Evolutionary conservation across 495 filamentous ascomycete species (phyloP).

Genomic region (Hypoxylon fragiforme): DNA sequence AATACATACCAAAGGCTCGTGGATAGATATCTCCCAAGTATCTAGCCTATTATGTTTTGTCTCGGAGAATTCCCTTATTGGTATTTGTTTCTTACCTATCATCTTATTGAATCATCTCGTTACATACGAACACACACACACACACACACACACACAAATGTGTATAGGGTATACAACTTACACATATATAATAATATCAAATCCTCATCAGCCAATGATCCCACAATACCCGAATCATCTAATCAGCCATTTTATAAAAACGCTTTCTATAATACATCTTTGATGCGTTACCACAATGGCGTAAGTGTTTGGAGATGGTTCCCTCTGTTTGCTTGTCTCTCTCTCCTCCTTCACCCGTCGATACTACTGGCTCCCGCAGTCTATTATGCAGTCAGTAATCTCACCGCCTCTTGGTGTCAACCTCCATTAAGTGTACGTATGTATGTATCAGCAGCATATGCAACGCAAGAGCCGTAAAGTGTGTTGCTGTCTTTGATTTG

Average conservation of each 20-base stretch:
- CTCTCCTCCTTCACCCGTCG: neutral
- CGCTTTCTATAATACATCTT: no score
- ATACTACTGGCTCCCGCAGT: slow-evolving; percentile 11
- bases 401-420: slow-evolving; percentile 36
- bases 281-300: neutral
- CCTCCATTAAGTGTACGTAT: neutral
- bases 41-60: slow-evolving; percentile 13
- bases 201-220: neutral
- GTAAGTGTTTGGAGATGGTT: neutral
- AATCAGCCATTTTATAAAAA: no score
- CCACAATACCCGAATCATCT: no score
- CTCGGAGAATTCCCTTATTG: slow-evolving; percentile 28
- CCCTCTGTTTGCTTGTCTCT: neutral
- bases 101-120: neutral
- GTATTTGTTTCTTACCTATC: slow-evolving; percentile 3
- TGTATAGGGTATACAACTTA: no score
- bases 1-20: no score
- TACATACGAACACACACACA: neutral
- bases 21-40: neutral
- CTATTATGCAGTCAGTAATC: neutral
- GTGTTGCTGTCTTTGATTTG: slow-evolving; percentile 4
- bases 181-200: neutral
- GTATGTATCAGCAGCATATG: slow-evolving; percentile 7
- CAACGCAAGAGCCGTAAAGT: slow-evolving; percentile 5
- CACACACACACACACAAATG: neutral